Evolutionary conservation across 345 rosid genomes (phyloP), one percentile per base, ranked within the genome.

Genomic region (Melastoma malabathricum): DNA sequence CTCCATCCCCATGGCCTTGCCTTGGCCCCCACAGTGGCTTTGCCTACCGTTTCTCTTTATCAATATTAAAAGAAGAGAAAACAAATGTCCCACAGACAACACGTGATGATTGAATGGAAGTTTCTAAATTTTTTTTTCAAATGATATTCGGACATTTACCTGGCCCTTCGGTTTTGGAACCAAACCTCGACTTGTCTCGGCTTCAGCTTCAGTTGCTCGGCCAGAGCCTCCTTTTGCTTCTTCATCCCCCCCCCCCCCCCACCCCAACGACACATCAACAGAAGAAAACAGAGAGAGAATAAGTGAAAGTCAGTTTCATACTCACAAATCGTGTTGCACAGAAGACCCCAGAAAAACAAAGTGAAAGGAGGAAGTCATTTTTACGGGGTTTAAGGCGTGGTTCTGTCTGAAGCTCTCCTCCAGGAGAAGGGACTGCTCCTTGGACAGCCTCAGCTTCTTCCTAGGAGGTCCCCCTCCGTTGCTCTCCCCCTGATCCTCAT

Each of bases 131-230:
- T 29, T 29, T 6, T 6, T 27, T 29, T 29, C 6, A 51, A n/a
- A n/a, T 27, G 14, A 49, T 13, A 10, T 18, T 10, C 16, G 16
- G 23, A 18, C 20, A 5, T 18, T 71, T 76, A 90, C 98, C 98
- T 84, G 78, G 98, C 98, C 81, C 98, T 82, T 56, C 98, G 94
- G 77, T 90, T 90, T 68, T 90, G 98, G 74, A 90, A 90, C 98
- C 98, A 90, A 48, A 90, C 98, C 69, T 90, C 98, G 43, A 86
- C 92, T 68, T 90, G 96, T 60, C 98, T 71, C 47, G 94, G 86
- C 68, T 75, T 71, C 63, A 90, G 83, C 78, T 78, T 78, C 82
- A 90, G 59, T 57, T 83, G 76, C 72, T 52, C 47, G 48, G 98
- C 92, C 72, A 90, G 68, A 60, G 74, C 83, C 62, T 82, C 98